Base-by-base conservation (phyloP, 768 basidiomycete genomes). In the Tubosaeta sp. region DNA sequence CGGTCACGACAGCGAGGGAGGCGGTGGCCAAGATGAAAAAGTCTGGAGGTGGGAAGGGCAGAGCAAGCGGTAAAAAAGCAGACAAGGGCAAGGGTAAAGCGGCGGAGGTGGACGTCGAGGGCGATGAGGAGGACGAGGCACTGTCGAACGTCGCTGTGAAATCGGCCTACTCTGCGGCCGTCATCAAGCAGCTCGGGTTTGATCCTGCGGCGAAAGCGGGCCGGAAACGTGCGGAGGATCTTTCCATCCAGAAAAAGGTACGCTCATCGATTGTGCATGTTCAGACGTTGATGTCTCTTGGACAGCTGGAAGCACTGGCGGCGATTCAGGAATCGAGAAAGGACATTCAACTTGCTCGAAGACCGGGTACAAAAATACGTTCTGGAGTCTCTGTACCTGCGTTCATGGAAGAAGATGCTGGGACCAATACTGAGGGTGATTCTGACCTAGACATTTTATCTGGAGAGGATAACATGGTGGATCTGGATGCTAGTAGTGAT, bases 131-230 rank as follows among this genome's bases (percentile, higher is more conserved):
- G 19, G 38, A 43, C 31, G 53, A 57, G 9, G 63, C 62, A 31
- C 54, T 54, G 44, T 47, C 52, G 27, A 46, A 39, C 4, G 51
- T 41, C 14, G 57, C 59, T 32, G 59, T 58, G 45, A 81, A 76
- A 62, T 72, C 68, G 42, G 77, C 80, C 2, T 92, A 86, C 65
- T 83, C 84, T 35, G 82, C 85, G 0, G 73, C 74, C 46, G 66
- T 87, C 22, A 81, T 93, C 61, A 84, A 84, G 61, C 74, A 78
- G 5, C 73, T 93, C 4, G 91, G 91, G 2, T 93, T 92, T 53
- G 88, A 93, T 68, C 91, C 91, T 25, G 80, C 82, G 3, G 62
- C 74, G 8, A 84, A 82, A 60, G 66, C 72, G 39, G 81, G 82
- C 2, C 76, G 73, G 37, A 69, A 71, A 37, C 74, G 72, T 52